These are phyloP conservation scores for Hippophae rhamnoides DNA, from an alignment of 306 rosid genomes.

Conservation along the genomic window DNA sequence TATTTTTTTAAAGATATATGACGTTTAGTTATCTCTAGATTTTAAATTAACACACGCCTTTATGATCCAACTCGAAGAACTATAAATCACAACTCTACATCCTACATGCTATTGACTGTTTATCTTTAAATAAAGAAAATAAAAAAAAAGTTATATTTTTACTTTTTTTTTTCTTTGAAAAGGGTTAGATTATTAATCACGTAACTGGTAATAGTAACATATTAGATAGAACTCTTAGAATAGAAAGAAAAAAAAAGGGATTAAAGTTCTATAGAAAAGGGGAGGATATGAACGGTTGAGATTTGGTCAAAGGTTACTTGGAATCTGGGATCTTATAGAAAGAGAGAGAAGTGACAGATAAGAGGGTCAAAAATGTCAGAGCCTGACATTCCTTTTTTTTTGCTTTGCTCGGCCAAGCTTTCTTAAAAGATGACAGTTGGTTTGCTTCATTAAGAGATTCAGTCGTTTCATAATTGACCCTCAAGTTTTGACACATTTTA, in stretches of 20 bases:
- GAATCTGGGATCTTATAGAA: slow-evolving; percentile 17
- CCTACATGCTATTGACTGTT: too few species aligned
- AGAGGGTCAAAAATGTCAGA: slow-evolving; percentile 41
- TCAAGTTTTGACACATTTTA: background rate
- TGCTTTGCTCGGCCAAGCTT: slow-evolving; percentile 25
- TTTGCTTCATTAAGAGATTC: slow-evolving; percentile 21
- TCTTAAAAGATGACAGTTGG: slow-evolving; percentile 25
- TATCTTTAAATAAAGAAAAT: too few species aligned
- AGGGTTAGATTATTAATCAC: too few species aligned
- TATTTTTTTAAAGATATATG: too few species aligned
- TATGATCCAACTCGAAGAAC: too few species aligned
- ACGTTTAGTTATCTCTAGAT: too few species aligned
- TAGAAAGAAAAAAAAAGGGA: background rate
- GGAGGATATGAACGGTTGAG: slow-evolving; percentile 35
- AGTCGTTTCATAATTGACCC: slow-evolving; percentile 19
- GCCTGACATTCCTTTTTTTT: slow-evolving; percentile 42
- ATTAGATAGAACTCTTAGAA: background rate
- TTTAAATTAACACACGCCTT: too few species aligned
- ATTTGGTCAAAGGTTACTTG: slow-evolving; percentile 47
- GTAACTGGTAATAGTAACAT: too few species aligned
- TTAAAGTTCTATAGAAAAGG: background rate
- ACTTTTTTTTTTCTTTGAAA: too few species aligned
- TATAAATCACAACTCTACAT: too few species aligned
- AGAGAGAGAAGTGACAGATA: slow-evolving; percentile 18
- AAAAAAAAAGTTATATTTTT: too few species aligned